Conservation (phyloP, 2,329 filamentous ascomycete genomes). For the Aspergillus ibericus region DNA sequence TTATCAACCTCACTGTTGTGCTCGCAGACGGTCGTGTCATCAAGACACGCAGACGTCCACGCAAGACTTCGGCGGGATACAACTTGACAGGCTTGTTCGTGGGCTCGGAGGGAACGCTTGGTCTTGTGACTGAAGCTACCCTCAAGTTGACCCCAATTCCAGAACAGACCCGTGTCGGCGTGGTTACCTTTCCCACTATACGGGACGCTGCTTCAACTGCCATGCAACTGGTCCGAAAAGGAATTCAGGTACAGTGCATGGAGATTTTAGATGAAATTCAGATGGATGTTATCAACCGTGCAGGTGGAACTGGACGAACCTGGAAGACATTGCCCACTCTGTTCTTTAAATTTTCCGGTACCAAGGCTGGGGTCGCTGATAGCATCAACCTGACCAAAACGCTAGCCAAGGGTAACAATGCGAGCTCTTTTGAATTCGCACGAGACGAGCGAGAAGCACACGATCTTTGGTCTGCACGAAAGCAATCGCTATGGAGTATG, state of each 20-base stretch:
- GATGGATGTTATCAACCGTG: slow-evolving; percentile 67
- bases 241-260: slow-evolving; percentile 68
- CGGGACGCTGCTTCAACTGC: slow-evolving; percentile 64
- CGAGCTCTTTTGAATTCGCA: slow-evolving; percentile 57
- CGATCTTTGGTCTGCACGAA: slow-evolving; percentile 61
- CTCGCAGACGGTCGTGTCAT: slow-evolving; percentile 67
- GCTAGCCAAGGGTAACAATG: slow-evolving; percentile 64
- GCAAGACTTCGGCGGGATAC: slow-evolving; percentile 71
- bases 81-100: slow-evolving; percentile 69
- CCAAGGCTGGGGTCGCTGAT: slow-evolving; percentile 73
- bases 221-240: slow-evolving; percentile 62
- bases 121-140: slow-evolving; percentile 69
- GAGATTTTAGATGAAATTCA: slow-evolving; percentile 62
- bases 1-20: slow-evolving; percentile 69
- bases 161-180: slow-evolving; percentile 63
- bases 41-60: slow-evolving; percentile 65
- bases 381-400: slow-evolving; percentile 69
- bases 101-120: slow-evolving; percentile 70
- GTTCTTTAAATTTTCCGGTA: slow-evolving; percentile 67
- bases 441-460: slow-evolving; percentile 55
- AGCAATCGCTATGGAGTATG: slow-evolving; percentile 63
- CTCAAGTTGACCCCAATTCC: slow-evolving; percentile 67
- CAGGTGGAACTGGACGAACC: slow-evolving; percentile 57
- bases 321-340: slow-evolving; percentile 45
- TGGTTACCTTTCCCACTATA: slow-evolving; percentile 61